A percentile compares a stretch with the other conserved stretches of the same genome.
Evolutionary conservation across 345 rosid species (phyloP).

Genomic region (Eucalyptus sp.): DNA sequence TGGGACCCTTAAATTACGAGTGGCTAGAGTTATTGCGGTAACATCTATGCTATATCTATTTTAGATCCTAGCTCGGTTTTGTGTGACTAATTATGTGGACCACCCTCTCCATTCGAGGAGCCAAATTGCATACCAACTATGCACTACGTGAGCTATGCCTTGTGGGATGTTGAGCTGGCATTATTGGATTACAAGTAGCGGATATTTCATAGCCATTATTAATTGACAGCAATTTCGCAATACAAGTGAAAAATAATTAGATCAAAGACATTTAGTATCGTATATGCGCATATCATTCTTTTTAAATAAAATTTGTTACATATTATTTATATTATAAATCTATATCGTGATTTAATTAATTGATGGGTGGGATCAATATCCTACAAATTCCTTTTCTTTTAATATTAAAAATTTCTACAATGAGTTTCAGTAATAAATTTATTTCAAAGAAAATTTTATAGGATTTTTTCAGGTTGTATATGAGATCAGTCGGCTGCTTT

Average conservation of each 20-base stretch:
- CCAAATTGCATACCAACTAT: background rate
- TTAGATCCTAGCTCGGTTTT: background rate
- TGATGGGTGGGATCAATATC: background rate
- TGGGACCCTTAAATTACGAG: background rate
- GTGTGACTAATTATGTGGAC: background rate
- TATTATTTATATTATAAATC: background rate
- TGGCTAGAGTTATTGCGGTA: background rate
- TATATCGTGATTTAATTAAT: background rate
- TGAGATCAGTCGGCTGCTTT: background rate
- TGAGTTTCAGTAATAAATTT: background rate
- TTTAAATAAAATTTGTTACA: background rate
- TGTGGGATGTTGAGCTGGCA: background rate
- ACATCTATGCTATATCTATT: background rate
- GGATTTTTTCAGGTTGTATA: background rate
- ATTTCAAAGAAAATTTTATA: background rate
- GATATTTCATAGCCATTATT: background rate
- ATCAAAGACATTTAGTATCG: background rate
- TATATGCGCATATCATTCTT: background rate
- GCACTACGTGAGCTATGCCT: background rate
- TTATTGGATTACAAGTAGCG: background rate
- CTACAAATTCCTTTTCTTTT: background rate
- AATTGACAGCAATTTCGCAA: background rate
- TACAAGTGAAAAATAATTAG: background rate
- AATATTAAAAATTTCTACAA: background rate
- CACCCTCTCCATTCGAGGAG: background rate